Conservation (phyloP, 1,284 basidiomycete species). For the Ustilago nuda region DNA sequence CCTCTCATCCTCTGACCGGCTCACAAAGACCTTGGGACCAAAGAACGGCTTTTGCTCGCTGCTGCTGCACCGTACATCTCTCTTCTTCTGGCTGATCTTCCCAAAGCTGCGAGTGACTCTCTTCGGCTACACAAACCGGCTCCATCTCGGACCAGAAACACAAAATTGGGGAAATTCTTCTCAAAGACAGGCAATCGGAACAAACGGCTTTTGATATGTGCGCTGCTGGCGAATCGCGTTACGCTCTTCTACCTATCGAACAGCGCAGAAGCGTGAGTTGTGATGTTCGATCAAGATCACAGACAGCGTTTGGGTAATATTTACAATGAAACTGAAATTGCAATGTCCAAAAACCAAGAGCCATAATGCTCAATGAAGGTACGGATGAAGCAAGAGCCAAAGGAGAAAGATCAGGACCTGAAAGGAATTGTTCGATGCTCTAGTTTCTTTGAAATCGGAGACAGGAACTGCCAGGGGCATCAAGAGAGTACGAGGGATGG, state of each 20-base stretch:
- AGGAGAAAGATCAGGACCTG: background rate
- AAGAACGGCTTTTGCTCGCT: background rate
- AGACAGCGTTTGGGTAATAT: constrained; percentile 19
- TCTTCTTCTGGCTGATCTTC: background rate
- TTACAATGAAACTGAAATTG: constrained; percentile 27
- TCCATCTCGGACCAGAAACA: background rate
- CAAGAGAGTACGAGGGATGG: constrained; percentile 22
- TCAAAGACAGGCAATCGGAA: constrained; percentile 6
- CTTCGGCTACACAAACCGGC: constrained; percentile 1
- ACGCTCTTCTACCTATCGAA: constrained; percentile 27
- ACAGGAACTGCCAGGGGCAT: too few relatives aligned
- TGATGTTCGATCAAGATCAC: background rate
- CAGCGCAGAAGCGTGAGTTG: constrained; percentile 16
- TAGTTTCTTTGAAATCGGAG: too few relatives aligned
- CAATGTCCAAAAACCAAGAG: background rate
- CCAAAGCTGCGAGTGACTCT: background rate
- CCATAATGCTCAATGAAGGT: background rate
- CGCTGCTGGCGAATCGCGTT: constrained; percentile 14
- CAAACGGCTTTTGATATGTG: constrained; percentile 24
- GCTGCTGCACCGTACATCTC: constrained; percentile 4
- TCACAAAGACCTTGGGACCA: background rate
- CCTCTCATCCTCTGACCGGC: background rate
- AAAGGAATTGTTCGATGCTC: background rate
- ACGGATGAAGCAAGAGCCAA: background rate
- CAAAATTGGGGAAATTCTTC: constrained; percentile 6